A percentile compares a stretch with the other conserved stretches of the same genome.
Evolutionary conservation across 2,329 filamentous ascomycete species (phyloP).

Genomic region (Botryotinia calthae): DNA sequence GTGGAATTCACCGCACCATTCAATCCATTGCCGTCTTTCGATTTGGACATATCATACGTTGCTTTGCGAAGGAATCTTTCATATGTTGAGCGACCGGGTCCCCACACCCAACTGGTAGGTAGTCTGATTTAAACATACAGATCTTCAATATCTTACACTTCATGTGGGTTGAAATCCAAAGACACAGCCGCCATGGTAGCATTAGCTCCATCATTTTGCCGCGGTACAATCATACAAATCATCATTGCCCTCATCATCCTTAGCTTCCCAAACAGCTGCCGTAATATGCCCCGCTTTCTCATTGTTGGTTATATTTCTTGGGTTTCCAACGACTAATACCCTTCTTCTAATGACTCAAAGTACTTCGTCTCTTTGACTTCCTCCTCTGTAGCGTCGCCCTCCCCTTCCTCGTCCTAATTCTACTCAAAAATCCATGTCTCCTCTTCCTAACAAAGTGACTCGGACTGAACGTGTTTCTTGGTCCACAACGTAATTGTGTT

Average conservation of each 20-base stretch:
- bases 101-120: background rate
- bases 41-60: background rate
- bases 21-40: background rate
- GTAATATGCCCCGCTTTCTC: background rate
- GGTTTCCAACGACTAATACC: background rate
- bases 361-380: slow-evolving; percentile 38
- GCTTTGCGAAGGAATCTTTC: background rate
- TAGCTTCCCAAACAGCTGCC: background rate
- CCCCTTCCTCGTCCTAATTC: slow-evolving; percentile 38
- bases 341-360: slow-evolving; percentile 37
- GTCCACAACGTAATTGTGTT: slow-evolving; percentile 38
- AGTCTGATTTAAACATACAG: background rate
- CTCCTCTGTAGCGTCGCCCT: slow-evolving; percentile 35
- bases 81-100: background rate
- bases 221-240: background rate
- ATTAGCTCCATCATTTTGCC: background rate
- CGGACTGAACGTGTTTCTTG: slow-evolving; percentile 38
- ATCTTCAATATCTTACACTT: slow-evolving; percentile 16
- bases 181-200: background rate
- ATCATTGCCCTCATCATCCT: background rate
- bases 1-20: background rate
- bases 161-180: background rate
- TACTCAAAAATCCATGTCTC: slow-evolving; percentile 40
- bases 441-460: slow-evolving; percentile 41
- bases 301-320: background rate